These are phyloP conservation scores for Metschnikowia baotianmanensis DNA, from an alignment of 805 yeast genomes.

Conservation along the genomic window DNA sequence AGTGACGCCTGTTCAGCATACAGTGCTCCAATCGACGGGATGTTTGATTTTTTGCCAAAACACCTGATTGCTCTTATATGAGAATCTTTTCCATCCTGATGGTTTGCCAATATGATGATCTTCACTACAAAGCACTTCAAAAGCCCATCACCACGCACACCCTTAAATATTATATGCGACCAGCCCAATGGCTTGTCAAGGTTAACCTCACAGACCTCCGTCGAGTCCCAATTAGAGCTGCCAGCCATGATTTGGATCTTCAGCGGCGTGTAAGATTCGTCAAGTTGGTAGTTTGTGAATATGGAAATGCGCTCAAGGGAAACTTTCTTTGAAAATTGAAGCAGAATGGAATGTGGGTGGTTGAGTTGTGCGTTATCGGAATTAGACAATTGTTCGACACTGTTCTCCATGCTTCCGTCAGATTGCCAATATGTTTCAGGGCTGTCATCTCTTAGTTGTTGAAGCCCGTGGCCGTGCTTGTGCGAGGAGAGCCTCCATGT, in stretches of 20 bases:
- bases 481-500: slow-evolving; percentile 79
- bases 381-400: slow-evolving; percentile 22
- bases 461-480: slow-evolving; percentile 71
- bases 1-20: neutral
- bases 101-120: slow-evolving; percentile 67
- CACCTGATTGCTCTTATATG: slow-evolving; percentile 75
- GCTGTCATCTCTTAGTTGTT: slow-evolving; percentile 69
- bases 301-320: slow-evolving; percentile 64
- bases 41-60: slow-evolving; percentile 39
- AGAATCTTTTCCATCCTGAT: slow-evolving; percentile 94
- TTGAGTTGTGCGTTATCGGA: slow-evolving; percentile 37
- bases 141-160: slow-evolving; percentile 51
- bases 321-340: slow-evolving; percentile 78
- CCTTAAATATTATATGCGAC: slow-evolving; percentile 62
- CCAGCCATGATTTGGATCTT: slow-evolving; percentile 67
- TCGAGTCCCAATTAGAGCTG: slow-evolving; percentile 69
- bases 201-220: slow-evolving; percentile 59
- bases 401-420: slow-evolving; percentile 60
- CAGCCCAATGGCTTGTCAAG: slow-evolving; percentile 74
- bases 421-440: slow-evolving; percentile 88
- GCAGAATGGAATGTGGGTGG: slow-evolving; percentile 79
- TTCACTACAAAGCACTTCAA: slow-evolving; percentile 67
- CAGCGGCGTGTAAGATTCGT: slow-evolving; percentile 92
- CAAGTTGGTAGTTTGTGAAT: slow-evolving; percentile 66
- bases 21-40: slow-evolving; percentile 10